phyloP scores from a whole-genome alignment of 371 early-diverging fungal genomes.

The Dentiscutata heterogama region DNA sequence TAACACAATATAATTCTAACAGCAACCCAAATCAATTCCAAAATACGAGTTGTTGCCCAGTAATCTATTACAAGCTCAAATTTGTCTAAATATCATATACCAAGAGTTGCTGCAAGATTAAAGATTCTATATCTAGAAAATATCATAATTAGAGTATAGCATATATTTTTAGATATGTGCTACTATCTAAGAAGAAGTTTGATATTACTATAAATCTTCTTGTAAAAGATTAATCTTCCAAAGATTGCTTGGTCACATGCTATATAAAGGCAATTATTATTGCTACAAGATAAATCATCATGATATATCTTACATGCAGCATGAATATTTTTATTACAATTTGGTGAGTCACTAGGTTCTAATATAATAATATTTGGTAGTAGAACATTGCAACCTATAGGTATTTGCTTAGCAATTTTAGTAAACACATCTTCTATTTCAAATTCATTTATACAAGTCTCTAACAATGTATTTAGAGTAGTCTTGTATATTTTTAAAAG shows the following conservation, averaged over 20 bases:
- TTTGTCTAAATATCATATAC: background rate
- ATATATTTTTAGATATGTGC: conserved; percentile 28
- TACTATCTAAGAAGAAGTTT: conserved; percentile 12
- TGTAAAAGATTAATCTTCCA: background rate
- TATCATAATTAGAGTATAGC: conserved; percentile 3
- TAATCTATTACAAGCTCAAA: conserved; percentile 1
- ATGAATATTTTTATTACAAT: background rate
- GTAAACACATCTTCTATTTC: background rate
- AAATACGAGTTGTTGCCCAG: background rate
- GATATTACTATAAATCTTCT: background rate
- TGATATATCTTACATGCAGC: background rate
- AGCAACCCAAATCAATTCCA: too few species aligned
- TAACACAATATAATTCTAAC: background rate
- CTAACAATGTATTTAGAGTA: too few species aligned
- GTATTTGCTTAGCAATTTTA: conserved; percentile 13
- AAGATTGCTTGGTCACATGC: conserved; percentile 29
- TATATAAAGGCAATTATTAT: background rate
- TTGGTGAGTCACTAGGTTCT: background rate
- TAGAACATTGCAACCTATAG: too few species aligned
- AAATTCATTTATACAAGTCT: background rate
- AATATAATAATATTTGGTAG: background rate
- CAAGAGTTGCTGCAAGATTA: background rate
- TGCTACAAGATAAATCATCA: background rate
- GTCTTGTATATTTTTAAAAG: too few species aligned
- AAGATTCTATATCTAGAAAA: conserved; percentile 21